A percentile compares a stretch with the other conserved stretches of the same genome.
Conservation (phyloP, 139 green algal species). For the Asterochloris sp. region DNA sequence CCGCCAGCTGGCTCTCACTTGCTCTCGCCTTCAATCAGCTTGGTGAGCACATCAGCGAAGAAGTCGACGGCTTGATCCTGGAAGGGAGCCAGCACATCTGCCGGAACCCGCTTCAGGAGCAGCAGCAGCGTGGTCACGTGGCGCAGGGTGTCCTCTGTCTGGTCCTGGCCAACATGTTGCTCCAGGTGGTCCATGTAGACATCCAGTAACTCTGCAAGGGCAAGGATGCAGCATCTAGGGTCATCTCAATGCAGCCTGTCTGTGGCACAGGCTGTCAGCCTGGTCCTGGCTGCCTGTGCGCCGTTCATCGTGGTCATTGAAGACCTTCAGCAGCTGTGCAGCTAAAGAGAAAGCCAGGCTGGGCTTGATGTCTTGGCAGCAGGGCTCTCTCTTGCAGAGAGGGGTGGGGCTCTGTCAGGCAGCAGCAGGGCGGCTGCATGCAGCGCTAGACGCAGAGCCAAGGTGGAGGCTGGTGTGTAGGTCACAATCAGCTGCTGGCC, state of each 20-base stretch:
- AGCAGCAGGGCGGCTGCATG: neutral
- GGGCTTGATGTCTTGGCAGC: neutral
- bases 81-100: conserved; percentile 30
- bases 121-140: conserved; percentile 22
- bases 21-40: too few relatives aligned
- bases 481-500: too few relatives aligned
- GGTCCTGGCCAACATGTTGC: conserved; percentile 9
- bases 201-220: conserved; percentile 23
- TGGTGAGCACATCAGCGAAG: conserved; percentile 17
- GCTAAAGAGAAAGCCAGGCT: neutral
- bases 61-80: conserved; percentile 28
- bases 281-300: neutral
- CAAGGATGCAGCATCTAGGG: neutral
- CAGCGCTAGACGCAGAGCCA: too few relatives aligned
- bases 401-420: neutral
- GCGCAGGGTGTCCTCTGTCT: conserved; percentile 28
- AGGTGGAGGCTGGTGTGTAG: too few relatives aligned
- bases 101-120: conserved; percentile 35
- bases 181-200: conserved; percentile 29
- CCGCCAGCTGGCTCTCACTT: neutral
- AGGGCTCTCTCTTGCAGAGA: too few relatives aligned
- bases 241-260: neutral
- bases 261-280: neutral
- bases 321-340: neutral
- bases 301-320: too few relatives aligned